phyloP scores from a whole-genome alignment of 371 early-diverging fungal genomes.

The Mucor circinelloides region DNA sequence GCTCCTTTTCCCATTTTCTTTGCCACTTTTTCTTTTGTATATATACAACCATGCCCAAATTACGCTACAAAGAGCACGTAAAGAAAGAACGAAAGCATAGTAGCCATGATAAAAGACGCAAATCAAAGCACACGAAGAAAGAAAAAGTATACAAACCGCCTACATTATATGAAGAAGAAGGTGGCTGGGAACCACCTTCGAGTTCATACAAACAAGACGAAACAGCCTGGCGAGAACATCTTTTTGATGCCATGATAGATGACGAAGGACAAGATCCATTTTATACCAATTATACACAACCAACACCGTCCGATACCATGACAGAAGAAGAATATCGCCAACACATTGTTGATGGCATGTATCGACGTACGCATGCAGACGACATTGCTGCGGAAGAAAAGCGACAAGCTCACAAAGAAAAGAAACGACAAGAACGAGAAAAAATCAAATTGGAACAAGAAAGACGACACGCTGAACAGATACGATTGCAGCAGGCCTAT shows the following conservation, averaged over 20 bases:
- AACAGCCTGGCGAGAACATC: slow-evolving; percentile 35
- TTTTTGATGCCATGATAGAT: slow-evolving; percentile 53
- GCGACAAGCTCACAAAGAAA: slow-evolving; percentile 21
- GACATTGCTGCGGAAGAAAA: slow-evolving; percentile 32
- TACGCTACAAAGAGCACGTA: slow-evolving; percentile 8
- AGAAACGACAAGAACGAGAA: slow-evolving; percentile 22
- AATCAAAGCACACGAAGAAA: slow-evolving; percentile 9
- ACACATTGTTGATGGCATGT: slow-evolving; percentile 46
- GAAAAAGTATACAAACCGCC: slow-evolving; percentile 23
- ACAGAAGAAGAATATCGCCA: slow-evolving; percentile 49
- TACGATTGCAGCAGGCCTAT: slow-evolving; percentile 19
- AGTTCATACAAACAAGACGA: slow-evolving; percentile 19
- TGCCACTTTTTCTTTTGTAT: too few species aligned
- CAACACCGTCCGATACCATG: slow-evolving; percentile 20
- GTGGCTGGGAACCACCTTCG: slow-evolving; percentile 38
- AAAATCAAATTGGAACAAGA: slow-evolving; percentile 6
- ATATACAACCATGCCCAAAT: slow-evolving; percentile 17
- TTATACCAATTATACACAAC: slow-evolving; percentile 24
- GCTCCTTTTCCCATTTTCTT: too few species aligned
- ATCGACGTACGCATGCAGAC: slow-evolving; percentile 32
- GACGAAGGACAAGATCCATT: slow-evolving; percentile 50
- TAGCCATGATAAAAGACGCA: slow-evolving; percentile 8
- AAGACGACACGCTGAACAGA: slow-evolving; percentile 27
- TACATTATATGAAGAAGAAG: slow-evolving; percentile 35
- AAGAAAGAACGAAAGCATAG: slow-evolving; percentile 2